These are phyloP conservation scores for Nemophila menziesii DNA, from an alignment of 257 asterid species.

Conservation along the genomic window DNA sequence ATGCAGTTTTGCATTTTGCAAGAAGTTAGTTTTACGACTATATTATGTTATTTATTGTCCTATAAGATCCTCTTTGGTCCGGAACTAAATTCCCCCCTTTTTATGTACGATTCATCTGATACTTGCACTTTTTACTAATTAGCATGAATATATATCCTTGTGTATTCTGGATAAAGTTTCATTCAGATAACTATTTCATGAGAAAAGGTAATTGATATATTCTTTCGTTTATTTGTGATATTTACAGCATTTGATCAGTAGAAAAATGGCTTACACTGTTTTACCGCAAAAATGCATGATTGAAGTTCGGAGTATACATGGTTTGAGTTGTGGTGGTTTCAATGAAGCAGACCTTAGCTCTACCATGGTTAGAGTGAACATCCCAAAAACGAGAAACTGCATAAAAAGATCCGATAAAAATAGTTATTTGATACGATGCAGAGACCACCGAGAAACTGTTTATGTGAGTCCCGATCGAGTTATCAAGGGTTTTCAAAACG, in stretches of 20 bases:
- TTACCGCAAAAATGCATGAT: slow-evolving; percentile 28
- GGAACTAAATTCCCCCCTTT: no score
- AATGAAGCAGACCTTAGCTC: slow-evolving; percentile 21
- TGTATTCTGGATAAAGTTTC: no score
- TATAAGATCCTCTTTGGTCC: no score
- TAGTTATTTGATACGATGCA: slow-evolving; percentile 19
- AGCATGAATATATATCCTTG: not conserved
- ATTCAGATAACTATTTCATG: no score
- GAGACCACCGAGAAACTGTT: slow-evolving; percentile 28
- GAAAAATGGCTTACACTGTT: slow-evolving; percentile 28
- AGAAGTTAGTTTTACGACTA: no score
- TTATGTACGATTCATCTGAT: no score
- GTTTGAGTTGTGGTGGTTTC: slow-evolving; percentile 15
- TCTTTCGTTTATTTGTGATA: not conserved
- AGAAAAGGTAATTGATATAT: not conserved
- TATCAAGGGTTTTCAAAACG: slow-evolving; percentile 18
- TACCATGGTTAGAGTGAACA: slow-evolving; percentile 14
- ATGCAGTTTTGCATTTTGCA: no score
- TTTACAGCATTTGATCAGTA: not conserved
- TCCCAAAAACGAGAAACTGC: no score
- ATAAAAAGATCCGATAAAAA: slow-evolving; percentile 19
- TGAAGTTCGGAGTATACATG: slow-evolving; percentile 27
- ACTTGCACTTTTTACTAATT: not conserved
- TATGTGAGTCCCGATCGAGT: slow-evolving; percentile 26
- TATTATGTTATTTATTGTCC: no score